Evolutionary conservation across 495 filamentous ascomycete species (phyloP), one percentile per base, ranked within the genome.

Genomic region (Haplographium delicatum): DNA sequence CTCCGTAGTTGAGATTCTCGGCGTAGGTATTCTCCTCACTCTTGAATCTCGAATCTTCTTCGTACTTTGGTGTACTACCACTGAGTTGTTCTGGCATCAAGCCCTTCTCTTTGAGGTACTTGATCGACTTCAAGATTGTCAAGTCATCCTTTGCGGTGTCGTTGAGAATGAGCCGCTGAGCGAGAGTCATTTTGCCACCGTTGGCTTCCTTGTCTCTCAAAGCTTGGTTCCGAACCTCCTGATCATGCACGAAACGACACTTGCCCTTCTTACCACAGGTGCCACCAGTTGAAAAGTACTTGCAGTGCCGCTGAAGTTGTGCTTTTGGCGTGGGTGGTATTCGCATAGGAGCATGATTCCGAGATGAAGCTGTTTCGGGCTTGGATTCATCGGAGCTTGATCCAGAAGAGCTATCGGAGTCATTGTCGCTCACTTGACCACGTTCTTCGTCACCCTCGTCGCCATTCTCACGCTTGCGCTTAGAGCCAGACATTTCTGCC

Each of bases 181-280:
- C 68, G 11, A 80, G 67, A 0, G 76, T 79, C 67, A 78, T 72
- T 28, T 71, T 72, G 24, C 76, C 76, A 20, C 72, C 72, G 57
- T 79, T 79, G 48, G 64, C 59, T 43, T 73, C 75, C 22, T 74
- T 66, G 55, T 77, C 75, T 43, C 64, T 69, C 24, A 79, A 61
- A 19, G 76, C 75, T 41, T 72, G 72, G 50, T 74, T 73, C 18
- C 76, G 68, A 45, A 77, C 71, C 15, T 68, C 66, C 4, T 70
- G 64, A 53, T 80, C 76, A 56, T 80, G 76, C 40, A 79, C 74
- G 61, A 80, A 80, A 62, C 76, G 76, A 69, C 76, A 80, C 74
- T 80, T 80, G 73, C 74, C 75, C 72, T 76, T 75, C 72, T 80
- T 80, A 19, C 76, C 76, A 53, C 76, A 80, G 18, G 66, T 78